phyloP scores from a whole-genome alignment of 208 protist genomes.

The Acanthamoeba lenticulata region DNA sequence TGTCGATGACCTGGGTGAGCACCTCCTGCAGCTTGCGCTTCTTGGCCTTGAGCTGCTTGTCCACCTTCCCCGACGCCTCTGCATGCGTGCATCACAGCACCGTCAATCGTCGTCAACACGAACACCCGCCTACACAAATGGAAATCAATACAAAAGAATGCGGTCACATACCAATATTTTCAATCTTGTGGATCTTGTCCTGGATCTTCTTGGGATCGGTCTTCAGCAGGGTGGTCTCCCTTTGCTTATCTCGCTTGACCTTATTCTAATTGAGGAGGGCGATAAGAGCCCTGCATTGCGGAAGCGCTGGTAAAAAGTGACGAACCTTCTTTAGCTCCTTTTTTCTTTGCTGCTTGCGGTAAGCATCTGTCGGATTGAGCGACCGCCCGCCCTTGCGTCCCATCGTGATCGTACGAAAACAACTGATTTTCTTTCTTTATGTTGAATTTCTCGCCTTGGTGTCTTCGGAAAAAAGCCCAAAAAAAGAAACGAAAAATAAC shows the following conservation, averaged over 20 bases:
- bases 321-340: conserved; percentile 64
- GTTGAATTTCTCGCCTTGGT: background rate
- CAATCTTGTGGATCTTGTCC: conserved; percentile 47
- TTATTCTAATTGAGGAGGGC: background rate
- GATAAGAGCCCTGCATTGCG: background rate
- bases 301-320: background rate
- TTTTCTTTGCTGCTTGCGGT: conserved; percentile 68
- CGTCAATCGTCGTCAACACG: background rate
- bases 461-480: background rate
- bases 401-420: background rate
- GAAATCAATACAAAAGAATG: background rate
- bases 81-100: background rate
- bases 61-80: conserved; percentile 37
- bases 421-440: background rate
- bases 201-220: conserved; percentile 40
- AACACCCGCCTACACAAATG: background rate
- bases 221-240: conserved; percentile 5
- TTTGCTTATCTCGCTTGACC: conserved; percentile 1
- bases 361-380: conserved; percentile 70
- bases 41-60: conserved; percentile 56
- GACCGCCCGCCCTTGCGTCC: conserved; percentile 23
- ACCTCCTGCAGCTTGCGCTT: conserved; percentile 27
- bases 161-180: conserved; percentile 2
- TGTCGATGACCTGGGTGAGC: background rate
- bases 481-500: background rate